Evolutionary conservation across 2,329 filamentous ascomycete genomes (phyloP).

Genomic region (Aspergillus sp.): DNA sequence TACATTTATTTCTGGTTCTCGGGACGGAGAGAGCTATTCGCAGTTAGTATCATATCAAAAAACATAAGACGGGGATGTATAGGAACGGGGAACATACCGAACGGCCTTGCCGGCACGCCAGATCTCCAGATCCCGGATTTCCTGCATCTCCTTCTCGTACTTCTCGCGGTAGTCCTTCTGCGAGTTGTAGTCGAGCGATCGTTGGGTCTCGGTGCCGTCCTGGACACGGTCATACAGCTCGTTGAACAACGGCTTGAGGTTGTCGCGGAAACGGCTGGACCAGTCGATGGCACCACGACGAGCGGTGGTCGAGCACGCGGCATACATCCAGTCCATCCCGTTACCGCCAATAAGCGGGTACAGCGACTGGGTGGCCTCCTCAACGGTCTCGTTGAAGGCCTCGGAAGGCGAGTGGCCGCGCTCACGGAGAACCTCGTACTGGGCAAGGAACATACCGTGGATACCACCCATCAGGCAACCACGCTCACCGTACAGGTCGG

Average conservation of each 20-base stretch:
- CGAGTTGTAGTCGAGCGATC: slow-evolving; percentile 94
- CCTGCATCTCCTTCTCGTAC: slow-evolving; percentile 97
- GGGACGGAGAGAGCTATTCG: slow-evolving; percentile 61
- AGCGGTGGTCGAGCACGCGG: slow-evolving; percentile 97
- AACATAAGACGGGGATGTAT: too few species aligned
- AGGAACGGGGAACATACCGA: slow-evolving; percentile 47
- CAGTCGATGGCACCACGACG: slow-evolving; percentile 98
- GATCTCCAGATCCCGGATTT: slow-evolving; percentile 97
- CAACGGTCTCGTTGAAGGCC: slow-evolving; percentile 99
- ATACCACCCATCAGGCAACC: slow-evolving; percentile 99
- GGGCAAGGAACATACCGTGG: slow-evolving; percentile 99
- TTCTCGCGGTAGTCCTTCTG: slow-evolving; percentile 93
- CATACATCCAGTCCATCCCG: slow-evolving; percentile 99
- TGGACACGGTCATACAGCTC: slow-evolving; percentile 88
- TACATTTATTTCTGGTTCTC: slow-evolving; percentile 70
- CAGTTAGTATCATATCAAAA: slow-evolving; percentile 4
- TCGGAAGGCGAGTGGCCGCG: slow-evolving; percentile 94
- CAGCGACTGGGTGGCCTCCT: slow-evolving; percentile 96
- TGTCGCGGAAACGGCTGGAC: slow-evolving; percentile 94
- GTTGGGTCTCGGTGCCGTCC: slow-evolving; percentile 87
- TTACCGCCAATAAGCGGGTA: slow-evolving; percentile 96
- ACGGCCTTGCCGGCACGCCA: slow-evolving; percentile 98
- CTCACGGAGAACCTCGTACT: slow-evolving; percentile 99
- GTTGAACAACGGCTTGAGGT: slow-evolving; percentile 98
- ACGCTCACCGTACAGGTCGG: slow-evolving; percentile 98